phyloP scores from a whole-genome alignment of 2,329 filamentous ascomycete species.

The Aspergillus costaricaensis region DNA sequence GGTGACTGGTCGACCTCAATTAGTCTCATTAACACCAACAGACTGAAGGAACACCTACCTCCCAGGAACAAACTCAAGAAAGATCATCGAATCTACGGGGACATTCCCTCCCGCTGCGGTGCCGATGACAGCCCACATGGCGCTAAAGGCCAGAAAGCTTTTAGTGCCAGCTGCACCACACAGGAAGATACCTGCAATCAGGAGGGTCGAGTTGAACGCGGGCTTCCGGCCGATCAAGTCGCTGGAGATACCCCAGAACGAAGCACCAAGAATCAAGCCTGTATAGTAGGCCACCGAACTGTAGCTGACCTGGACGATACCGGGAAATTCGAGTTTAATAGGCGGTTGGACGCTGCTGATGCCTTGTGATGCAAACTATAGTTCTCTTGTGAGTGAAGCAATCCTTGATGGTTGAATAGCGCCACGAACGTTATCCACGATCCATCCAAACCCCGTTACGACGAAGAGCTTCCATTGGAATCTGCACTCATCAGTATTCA shows the following conservation, averaged over 20 bases:
- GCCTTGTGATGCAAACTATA: conserved; percentile 31
- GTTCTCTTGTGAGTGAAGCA: background rate
- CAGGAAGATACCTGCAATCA: conserved; percentile 42
- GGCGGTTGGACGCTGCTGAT: conserved; percentile 33
- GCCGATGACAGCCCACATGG: conserved; percentile 32
- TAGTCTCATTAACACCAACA: background rate
- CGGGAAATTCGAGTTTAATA: conserved; percentile 29
- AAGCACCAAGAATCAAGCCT: conserved; percentile 50
- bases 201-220: conserved; percentile 50
- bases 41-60: conserved; percentile 14
- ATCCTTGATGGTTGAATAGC: background rate
- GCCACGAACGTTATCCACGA: conserved; percentile 58
- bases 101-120: conserved; percentile 33
- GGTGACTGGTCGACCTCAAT: conserved; percentile 19
- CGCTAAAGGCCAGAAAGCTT: conserved; percentile 32
- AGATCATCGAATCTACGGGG: conserved; percentile 32
- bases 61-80: conserved; percentile 32
- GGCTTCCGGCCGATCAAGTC: conserved; percentile 48
- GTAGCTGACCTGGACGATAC: conserved; percentile 31
- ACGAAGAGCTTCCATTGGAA: conserved; percentile 63
- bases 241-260: conserved; percentile 49
- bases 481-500: conserved; percentile 14
- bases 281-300: conserved; percentile 40
- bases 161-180: conserved; percentile 28
- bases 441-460: conserved; percentile 70